Evolutionary conservation across 208 protist species (phyloP).

Genomic region (Crithidia brevicula): DNA sequence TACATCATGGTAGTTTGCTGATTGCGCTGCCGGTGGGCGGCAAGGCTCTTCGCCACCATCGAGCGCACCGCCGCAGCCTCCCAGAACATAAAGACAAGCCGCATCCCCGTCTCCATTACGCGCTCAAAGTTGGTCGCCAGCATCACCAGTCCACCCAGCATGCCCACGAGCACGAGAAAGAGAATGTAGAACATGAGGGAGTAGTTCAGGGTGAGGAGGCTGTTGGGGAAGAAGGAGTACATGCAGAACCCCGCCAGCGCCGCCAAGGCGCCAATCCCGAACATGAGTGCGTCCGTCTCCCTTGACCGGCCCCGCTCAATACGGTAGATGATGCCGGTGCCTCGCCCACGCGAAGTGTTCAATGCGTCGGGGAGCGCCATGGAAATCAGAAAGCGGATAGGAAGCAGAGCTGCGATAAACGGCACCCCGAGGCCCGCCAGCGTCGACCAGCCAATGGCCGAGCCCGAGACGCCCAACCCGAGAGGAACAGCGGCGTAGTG

Average conservation of each 20-base stretch:
- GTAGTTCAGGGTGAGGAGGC: conserved; percentile 88
- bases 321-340: conserved; percentile 67
- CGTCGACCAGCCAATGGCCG: conserved; percentile 65
- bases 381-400: conserved; percentile 76
- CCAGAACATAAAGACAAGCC: conserved; percentile 86
- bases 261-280: conserved; percentile 60
- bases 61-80: conserved; percentile 61
- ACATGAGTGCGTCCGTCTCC: conserved; percentile 32
- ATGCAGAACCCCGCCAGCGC: conserved; percentile 73
- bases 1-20: conserved; percentile 96
- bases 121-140: conserved; percentile 93
- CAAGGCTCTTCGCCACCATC: conserved; percentile 89
- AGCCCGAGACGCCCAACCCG: conserved; percentile 29
- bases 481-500: conserved; percentile 43
- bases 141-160: conserved; percentile 91
- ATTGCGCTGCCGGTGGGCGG: conserved; percentile 90
- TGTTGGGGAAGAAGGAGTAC: conserved; percentile 94
- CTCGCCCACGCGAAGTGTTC: conserved; percentile 59
- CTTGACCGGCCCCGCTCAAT: conserved; percentile 52
- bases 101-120: conserved; percentile 52
- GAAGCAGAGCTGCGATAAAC: conserved; percentile 79
- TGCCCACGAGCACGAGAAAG: conserved; percentile 89
- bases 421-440: conserved; percentile 85
- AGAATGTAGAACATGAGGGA: conserved; percentile 93
- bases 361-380: conserved; percentile 85